Evolutionary conservation across 768 basidiomycete species (phyloP).

Genomic region (Lanmaoa pseudosensibilis): DNA sequence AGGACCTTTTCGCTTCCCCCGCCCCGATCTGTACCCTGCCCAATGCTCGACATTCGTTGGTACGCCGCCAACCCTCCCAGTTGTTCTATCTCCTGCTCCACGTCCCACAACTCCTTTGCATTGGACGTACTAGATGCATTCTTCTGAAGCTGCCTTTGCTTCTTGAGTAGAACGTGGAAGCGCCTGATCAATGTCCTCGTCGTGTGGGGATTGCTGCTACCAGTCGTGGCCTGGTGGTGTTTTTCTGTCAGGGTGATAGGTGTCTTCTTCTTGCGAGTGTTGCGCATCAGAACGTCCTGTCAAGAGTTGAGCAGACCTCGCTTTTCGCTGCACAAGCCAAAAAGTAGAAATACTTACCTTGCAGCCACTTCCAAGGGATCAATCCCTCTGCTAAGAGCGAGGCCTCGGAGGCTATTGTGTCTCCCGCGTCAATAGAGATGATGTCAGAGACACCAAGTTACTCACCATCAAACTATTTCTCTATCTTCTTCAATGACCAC

Average conservation of each 20-base stretch:
- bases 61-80: constrained; percentile 82
- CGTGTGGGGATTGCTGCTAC: constrained; percentile 54
- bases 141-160: constrained; percentile 52
- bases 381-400: no score
- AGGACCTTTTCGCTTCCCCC: constrained; percentile 86
- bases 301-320: not conserved
- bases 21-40: constrained; percentile 79
- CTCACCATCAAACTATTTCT: no score
- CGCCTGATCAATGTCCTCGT: constrained; percentile 74
- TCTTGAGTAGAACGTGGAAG: constrained; percentile 81
- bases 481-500: no score
- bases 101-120: constrained; percentile 42
- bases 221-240: not conserved
- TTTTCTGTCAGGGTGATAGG: constrained; percentile 40
- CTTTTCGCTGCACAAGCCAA: no score
- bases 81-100: constrained; percentile 60
- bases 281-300: constrained; percentile 38
- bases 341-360: no score
- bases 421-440: no score
- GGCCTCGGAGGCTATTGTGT: no score
- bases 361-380: no score
- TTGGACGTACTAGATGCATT: constrained; percentile 16
- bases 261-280: constrained; percentile 43
- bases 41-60: constrained; percentile 79
- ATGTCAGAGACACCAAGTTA: no score